Base-by-base conservation (phyloP, 495 filamentous ascomycete species). In the Aspergillus homomorphus region DNA sequence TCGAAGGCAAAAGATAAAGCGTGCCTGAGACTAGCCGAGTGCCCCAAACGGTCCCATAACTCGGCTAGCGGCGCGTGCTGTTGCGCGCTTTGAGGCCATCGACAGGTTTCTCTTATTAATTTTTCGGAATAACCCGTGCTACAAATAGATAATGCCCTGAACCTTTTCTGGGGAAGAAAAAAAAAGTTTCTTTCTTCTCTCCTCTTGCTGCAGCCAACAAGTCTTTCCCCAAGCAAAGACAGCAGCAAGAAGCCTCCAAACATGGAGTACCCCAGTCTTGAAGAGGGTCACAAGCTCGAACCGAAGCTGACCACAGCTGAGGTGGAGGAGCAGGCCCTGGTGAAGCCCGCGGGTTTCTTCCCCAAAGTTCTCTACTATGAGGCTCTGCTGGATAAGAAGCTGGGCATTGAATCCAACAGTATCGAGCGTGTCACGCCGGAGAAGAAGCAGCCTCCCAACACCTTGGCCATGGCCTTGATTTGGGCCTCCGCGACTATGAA, bases 401-500 rank as follows among this genome's bases (percentile, higher is more conserved):
- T 85, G 50, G 80, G 80, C 16, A 73, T 83, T 55, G 82, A 85
- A 64, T 74, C 76, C 1, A 73, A 81, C 45, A 78, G 77, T 65
- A 71, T 82, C 42, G 72, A 77, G 53, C 77, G 81, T 23, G 80
- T 79, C 51, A 69, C 70, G 8, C 78, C 81, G n/a, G 79, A 80
- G 55, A 68, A 79, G 43, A 62, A 68, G 0, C 59, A 66, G 15
- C 66, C 66, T 12, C 66, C 69, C 7, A 71, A 70, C 51, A 45
- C 62, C 0, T 48, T 72, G 64, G 78, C 78, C 6, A 78, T 85
- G 71, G 69, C 75, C 48, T 71, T 81, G 53, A 78, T 80, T 60
- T 76, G 80, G 82, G 77, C 76, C 1, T 76, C 74, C 1, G 71
- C 73, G 4, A 84, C 81, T 14, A 80, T 82, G 71, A 83, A 86